phyloP scores from a whole-genome alignment of 1,284 basidiomycete genomes.

The Gomphus bonarii region DNA sequence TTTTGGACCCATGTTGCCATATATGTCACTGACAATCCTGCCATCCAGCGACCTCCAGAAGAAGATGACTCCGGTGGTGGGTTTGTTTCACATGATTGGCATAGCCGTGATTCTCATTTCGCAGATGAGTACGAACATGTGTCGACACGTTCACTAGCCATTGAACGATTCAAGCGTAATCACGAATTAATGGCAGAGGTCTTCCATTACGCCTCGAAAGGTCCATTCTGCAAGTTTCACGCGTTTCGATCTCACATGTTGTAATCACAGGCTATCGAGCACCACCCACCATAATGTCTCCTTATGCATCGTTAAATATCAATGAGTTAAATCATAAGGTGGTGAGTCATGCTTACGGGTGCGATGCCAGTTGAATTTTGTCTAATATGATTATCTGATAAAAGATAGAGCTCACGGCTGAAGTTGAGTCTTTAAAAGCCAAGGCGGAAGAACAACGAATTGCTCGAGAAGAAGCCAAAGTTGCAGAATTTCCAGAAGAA shows the following conservation, averaged over 20 bases:
- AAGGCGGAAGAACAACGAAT: slow-evolving; percentile 12
- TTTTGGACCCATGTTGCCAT: not conserved
- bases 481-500: not conserved
- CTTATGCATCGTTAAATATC: slow-evolving; percentile 52
- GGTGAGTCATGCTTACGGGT: slow-evolving; percentile 28
- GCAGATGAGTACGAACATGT: slow-evolving; percentile 62
- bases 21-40: not conserved
- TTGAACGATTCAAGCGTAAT: slow-evolving; percentile 64
- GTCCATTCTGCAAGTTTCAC: slow-evolving; percentile 25
- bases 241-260: not conserved
- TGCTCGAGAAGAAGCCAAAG: slow-evolving; percentile 1
- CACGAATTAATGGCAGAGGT: slow-evolving; percentile 77
- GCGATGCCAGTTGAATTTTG: not conserved
- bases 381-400: slow-evolving; percentile 4
- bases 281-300: slow-evolving; percentile 25
- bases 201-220: slow-evolving; percentile 59
- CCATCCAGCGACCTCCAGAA: slow-evolving; percentile 25
- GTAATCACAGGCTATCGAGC: slow-evolving; percentile 34
- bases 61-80: slow-evolving; percentile 64
- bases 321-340: slow-evolving; percentile 47
- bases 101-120: not conserved
- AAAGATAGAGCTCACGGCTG: slow-evolving; percentile 37
- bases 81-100: slow-evolving; percentile 13
- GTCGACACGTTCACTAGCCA: slow-evolving; percentile 58
- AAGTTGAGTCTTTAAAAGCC: slow-evolving; percentile 36